Base-by-base conservation (phyloP, 1,284 basidiomycete genomes). In the Rhizopogon parksii region DNA sequence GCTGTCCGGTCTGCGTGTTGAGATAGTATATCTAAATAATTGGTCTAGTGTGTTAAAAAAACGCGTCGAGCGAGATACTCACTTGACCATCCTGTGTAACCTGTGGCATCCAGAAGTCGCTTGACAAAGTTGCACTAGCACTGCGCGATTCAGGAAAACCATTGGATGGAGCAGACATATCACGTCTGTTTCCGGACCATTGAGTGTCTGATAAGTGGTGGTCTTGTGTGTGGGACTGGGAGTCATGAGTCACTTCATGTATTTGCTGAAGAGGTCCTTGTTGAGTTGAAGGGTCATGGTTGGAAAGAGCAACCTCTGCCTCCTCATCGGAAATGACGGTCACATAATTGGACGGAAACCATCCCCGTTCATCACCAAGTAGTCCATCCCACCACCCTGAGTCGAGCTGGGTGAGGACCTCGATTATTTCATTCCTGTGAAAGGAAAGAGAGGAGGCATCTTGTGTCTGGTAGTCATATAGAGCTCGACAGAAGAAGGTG, bases 321-420 rank as follows among this genome's bases (percentile, higher is more conserved):
- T 94, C 91, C 57, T 88, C 82, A 57, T 91, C 87, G 25, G 85
- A 76, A 54, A 96, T 83, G 54, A 83, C 68, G 43, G 78, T 74
- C 40, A 97, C 93, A 71, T 95, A 97, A 73, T 98, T 99, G 57
- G 89, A 93, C 11, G 95, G 95, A 69, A 99, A 97, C 95, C 95
- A 98, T 40, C 95, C 95, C 47, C 95, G 82, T 66, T 89, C 84
- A 50, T 87, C 85, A 49, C 86, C 85, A 32, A 97, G 75, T 54
- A 98, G 75, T 6, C 96, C 95, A 69, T 99, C 96, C 95, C 95
- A 99, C 95, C 95, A 99, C 14, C 95, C 95, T 4, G 88, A 91
- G 45, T 91, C 89, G 49, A 97, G 82, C 64, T 88, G 85, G 6
- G 88, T 92, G 47, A 96, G 77, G 49, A 99, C 92, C 68, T 98